Evolutionary conservation across 805 yeast species (phyloP), one percentile per base, ranked within the genome.

Genomic region (Wickerhamiella hasegawae): DNA sequence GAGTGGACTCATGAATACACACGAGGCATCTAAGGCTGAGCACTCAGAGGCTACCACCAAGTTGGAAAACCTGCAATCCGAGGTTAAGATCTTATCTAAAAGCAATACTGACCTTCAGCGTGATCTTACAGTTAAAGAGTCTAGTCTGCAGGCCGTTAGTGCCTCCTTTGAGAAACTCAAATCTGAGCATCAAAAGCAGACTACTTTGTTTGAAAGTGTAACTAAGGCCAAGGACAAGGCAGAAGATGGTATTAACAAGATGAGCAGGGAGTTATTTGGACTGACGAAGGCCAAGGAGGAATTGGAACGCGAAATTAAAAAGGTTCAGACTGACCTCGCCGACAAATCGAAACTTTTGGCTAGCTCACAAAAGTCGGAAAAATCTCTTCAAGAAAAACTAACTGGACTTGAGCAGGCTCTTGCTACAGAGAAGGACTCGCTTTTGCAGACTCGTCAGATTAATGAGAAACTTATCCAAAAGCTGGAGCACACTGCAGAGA

Each of bases 231-330:
- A 72, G 45, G 63, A 63, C 18, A 75, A 69, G 43, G 79, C 87
- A 1, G 95, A 85, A 47, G 76, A 72, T 40, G 96, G 94, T 3
- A 76, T 85, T 34, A 84, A 84, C 51, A 84, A 83, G 45, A 80
- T 85, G 94, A 78, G 76, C 36, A 62, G 87, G 27, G 97, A 85
- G 43, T 59, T 85, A 21, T 69, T 82, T 53, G 68, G 68, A 32
- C 59, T 83, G 29, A 66, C 73, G 0, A 71, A 69, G 37, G 72
- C 71, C 23, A 75, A 74, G 39, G 71, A 68, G 2, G 45, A 52
- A 3, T 51, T 31, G 1, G 43, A 45, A 19, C 39, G 38, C 15
- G 44, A 44, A 18, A 20, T 33, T 15, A 29, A 24, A 10, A 39
- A 36, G 29, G 26, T 41, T 5, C 32, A 33, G 21, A 11, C 34